These are phyloP conservation scores for Aspergillus ellipticus DNA, from an alignment of 495 filamentous ascomycete species.

Conservation along the genomic window DNA sequence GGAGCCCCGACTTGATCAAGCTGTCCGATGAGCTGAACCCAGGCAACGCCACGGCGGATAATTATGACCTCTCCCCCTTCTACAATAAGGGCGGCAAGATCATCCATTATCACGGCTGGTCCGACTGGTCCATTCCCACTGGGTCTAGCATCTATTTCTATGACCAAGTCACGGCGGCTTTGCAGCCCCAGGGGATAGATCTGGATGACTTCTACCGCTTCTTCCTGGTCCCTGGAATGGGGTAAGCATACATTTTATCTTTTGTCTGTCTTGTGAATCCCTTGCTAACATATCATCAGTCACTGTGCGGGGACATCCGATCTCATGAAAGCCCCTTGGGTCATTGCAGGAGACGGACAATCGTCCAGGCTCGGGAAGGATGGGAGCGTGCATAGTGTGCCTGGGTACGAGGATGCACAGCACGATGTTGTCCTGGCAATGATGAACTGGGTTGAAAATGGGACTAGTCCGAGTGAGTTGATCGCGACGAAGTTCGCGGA, in stretches of 20 bases:
- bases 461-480: slow-evolving; percentile 30
- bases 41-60: slow-evolving; percentile 37
- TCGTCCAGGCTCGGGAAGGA: not conserved
- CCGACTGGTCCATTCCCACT: slow-evolving; percentile 34
- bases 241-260: not conserved
- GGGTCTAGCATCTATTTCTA: slow-evolving; percentile 14
- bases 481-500: slow-evolving; percentile 42
- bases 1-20: slow-evolving; percentile 12
- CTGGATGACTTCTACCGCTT: slow-evolving; percentile 25
- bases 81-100: slow-evolving; percentile 48
- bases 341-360: not conserved
- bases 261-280: not conserved
- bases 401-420: slow-evolving; percentile 37
- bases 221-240: slow-evolving; percentile 48
- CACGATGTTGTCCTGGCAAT: slow-evolving; percentile 50
- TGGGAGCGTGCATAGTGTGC: slow-evolving; percentile 22
- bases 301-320: slow-evolving; percentile 11
- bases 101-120: slow-evolving; percentile 50
- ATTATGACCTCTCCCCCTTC: slow-evolving; percentile 47
- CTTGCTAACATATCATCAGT: not conserved
- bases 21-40: slow-evolving; percentile 30
- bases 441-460: slow-evolving; percentile 51
- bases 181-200: slow-evolving; percentile 12
- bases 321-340: not conserved
- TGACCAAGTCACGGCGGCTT: slow-evolving; percentile 6